Evolutionary conservation across 2,329 filamentous ascomycete genomes (phyloP).

Genomic region (Dissoconium aciculare): DNA sequence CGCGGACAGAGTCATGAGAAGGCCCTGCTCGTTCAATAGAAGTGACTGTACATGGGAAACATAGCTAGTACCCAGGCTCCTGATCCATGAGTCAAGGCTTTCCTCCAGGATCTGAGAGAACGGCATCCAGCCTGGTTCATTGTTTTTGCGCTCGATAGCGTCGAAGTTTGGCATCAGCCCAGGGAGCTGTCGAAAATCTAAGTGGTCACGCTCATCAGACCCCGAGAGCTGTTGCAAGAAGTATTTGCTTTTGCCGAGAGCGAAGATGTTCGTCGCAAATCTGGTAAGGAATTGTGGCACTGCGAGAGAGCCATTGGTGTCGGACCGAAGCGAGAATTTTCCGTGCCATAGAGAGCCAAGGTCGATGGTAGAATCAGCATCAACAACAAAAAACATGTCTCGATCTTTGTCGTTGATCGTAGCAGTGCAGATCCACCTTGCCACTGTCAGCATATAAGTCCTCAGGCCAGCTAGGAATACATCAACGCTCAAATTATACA

Average conservation of each 20-base stretch:
- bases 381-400: constrained; percentile 61
- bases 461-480: constrained; percentile 72
- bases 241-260: constrained; percentile 74
- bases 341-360: constrained; percentile 59
- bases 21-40: constrained; percentile 53
- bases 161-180: constrained; percentile 5
- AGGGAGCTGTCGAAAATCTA: no score
- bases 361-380: constrained; percentile 40
- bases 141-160: constrained; percentile 2
- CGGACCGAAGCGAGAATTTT: constrained; percentile 52
- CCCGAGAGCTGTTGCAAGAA: constrained; percentile 47
- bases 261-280: constrained; percentile 59
- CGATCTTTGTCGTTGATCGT: constrained; percentile 40
- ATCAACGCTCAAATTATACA: constrained; percentile 48
- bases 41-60: constrained; percentile 49
- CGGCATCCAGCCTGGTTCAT: constrained; percentile 27
- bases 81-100: constrained; percentile 62
- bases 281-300: constrained; percentile 62
- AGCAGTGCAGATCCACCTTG: constrained; percentile 72
- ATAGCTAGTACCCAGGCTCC: constrained; percentile 56
- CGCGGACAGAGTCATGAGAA: constrained; percentile 49
- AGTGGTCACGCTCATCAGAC: no score
- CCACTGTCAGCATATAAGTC: constrained; percentile 66
- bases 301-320: constrained; percentile 45
- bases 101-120: constrained; percentile 61